These are phyloP conservation scores for Posidonia australis DNA, from an alignment of 106 monocot genomes.

Conservation along the genomic window DNA sequence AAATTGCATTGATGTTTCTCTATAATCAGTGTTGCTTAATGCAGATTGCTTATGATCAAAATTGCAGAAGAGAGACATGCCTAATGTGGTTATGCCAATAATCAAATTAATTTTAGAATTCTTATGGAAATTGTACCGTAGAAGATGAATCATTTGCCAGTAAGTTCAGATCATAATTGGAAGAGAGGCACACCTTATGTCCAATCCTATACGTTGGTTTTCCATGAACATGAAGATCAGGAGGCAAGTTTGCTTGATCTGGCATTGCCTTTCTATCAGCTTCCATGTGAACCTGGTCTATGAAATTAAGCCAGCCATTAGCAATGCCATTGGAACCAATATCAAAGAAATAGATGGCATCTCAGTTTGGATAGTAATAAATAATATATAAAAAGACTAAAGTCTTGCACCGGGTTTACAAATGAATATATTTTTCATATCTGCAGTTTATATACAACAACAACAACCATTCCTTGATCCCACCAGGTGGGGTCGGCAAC, in stretches of 20 bases:
- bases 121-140: too few species aligned
- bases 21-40: too few species aligned
- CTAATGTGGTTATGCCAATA: too few species aligned
- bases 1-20: too few species aligned
- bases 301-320: slow-evolving; percentile 20
- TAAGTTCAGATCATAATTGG: neutral
- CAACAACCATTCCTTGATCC: too few species aligned
- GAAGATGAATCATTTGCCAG: neutral
- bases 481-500: too few species aligned
- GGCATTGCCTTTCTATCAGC: slow-evolving; percentile 69
- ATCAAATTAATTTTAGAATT: too few species aligned
- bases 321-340: slow-evolving; percentile 1
- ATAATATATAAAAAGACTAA: neutral
- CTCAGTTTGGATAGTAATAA: neutral
- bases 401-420: neutral
- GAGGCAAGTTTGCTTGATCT: slow-evolving; percentile 35
- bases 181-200: slow-evolving; percentile 47
- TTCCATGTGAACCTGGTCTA: slow-evolving; percentile 95
- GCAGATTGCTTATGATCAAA: too few species aligned
- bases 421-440: too few species aligned
- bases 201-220: slow-evolving; percentile 65
- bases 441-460: too few species aligned
- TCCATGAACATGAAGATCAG: slow-evolving; percentile 48
- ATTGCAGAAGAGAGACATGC: too few species aligned
- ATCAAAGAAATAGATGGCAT: neutral